Percentiles rank a stretch among this genome's conserved stretches.
These are phyloP conservation scores for Lindgomyces ingoldianus DNA, from an alignment of 495 filamentous ascomycete genomes.

Conservation along the genomic window DNA sequence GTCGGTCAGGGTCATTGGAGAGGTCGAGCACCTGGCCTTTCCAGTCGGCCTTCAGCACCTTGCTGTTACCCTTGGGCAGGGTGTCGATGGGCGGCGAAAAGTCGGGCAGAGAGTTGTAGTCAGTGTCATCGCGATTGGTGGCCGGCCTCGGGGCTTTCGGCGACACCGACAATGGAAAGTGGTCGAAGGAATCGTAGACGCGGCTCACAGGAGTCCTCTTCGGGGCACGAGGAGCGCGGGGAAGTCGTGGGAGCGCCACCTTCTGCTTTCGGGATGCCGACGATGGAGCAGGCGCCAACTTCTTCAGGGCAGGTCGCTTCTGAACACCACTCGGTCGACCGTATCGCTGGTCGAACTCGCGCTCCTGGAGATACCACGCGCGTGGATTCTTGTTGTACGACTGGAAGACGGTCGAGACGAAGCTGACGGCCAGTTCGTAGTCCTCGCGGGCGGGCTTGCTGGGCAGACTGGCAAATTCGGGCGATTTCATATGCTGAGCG, in stretches of 20 bases:
- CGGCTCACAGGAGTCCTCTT: slow-evolving; percentile 34
- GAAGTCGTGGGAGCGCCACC: slow-evolving; percentile 29
- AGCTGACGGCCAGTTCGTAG: slow-evolving; percentile 34
- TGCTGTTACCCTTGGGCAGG: slow-evolving; percentile 61
- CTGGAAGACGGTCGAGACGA: slow-evolving; percentile 29
- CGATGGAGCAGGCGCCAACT: slow-evolving; percentile 36
- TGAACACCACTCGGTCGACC: slow-evolving; percentile 26
- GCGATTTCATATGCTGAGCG: slow-evolving; percentile 34
- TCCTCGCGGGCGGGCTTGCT: slow-evolving; percentile 36
- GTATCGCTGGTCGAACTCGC: slow-evolving; percentile 27
- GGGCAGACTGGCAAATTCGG: slow-evolving; percentile 15
- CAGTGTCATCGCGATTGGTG: slow-evolving; percentile 78
- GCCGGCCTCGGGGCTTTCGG: slow-evolving; percentile 39
- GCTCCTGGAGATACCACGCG: slow-evolving; percentile 35
- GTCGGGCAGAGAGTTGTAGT: slow-evolving; percentile 77
- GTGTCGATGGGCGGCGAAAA: slow-evolving; percentile 72
- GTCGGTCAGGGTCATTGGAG: slow-evolving; percentile 71
- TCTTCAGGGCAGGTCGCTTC: slow-evolving; percentile 28
- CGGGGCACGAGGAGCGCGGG: slow-evolving; percentile 30
- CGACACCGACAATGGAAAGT: slow-evolving; percentile 21
- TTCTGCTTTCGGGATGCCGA: slow-evolving; percentile 29
- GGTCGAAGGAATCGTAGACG: slow-evolving; percentile 37
- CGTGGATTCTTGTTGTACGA: slow-evolving; percentile 32
- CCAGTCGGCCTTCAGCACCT: slow-evolving; percentile 81
- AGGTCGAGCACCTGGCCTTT: slow-evolving; percentile 80